Percentiles rank a stretch among this genome's conserved stretches.
These are phyloP conservation scores for Aspergillus sp. DNA, from an alignment of 2,329 filamentous ascomycete genomes.

Conservation along the genomic window DNA sequence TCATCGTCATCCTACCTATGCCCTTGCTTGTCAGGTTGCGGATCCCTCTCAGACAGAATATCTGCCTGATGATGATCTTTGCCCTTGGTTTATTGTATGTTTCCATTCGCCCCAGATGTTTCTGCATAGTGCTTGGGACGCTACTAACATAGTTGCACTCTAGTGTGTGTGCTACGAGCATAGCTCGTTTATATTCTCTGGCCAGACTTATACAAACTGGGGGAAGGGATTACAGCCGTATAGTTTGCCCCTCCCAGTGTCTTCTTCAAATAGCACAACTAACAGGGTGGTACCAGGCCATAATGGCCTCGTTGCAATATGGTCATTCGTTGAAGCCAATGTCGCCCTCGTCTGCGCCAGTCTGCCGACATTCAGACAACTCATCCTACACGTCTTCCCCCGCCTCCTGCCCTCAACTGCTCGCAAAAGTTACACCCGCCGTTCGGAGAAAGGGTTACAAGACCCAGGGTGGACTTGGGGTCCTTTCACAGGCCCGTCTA, in stretches of 20 bases:
- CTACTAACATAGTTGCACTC: neutral
- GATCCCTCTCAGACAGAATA: conserved; percentile 23
- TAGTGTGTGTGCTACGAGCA: conserved; percentile 31
- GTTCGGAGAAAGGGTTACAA: conserved; percentile 12
- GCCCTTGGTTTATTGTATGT: conserved; percentile 30
- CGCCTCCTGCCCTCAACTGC: conserved; percentile 18
- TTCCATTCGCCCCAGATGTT: neutral
- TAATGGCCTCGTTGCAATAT: conserved; percentile 27
- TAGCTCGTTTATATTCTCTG: conserved; percentile 23
- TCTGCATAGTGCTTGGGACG: neutral
- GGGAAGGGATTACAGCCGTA: conserved; percentile 22
- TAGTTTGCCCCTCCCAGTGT: neutral
- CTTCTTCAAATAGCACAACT: neutral
- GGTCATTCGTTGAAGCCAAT: conserved; percentile 32
- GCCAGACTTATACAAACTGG: conserved; percentile 10
- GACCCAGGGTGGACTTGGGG: neutral
- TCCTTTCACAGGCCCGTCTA: conserved; percentile 18
- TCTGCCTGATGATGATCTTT: conserved; percentile 28
- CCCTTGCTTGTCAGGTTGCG: conserved; percentile 23
- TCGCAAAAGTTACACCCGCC: conserved; percentile 14
- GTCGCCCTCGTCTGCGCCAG: conserved; percentile 34
- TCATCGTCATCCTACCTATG: conserved; percentile 29
- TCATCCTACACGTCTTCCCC: conserved; percentile 27
- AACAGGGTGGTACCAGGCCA: neutral
- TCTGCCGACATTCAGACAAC: conserved; percentile 26